Evolutionary conservation across 2,329 filamentous ascomycete species (phyloP).

Genomic region (Pleoardoris graminearum): DNA sequence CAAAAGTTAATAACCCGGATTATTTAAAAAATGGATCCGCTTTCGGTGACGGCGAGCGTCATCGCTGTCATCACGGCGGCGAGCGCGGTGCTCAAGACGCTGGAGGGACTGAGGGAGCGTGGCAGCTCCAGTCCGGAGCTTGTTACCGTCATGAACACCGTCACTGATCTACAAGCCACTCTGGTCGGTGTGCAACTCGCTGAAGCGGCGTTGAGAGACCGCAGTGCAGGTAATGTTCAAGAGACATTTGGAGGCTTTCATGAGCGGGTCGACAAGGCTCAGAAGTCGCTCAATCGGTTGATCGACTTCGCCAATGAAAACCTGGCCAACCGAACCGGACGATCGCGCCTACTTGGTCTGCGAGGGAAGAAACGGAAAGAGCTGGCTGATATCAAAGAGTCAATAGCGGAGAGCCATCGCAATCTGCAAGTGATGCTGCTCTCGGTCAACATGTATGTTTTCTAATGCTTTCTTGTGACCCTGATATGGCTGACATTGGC

Average conservation of each 20-base stretch:
- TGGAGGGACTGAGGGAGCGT: neutral
- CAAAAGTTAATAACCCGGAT: too few relatives aligned
- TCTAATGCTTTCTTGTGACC: neutral
- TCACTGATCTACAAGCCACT: conserved; percentile 7
- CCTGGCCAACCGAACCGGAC: neutral
- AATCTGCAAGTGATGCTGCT: conserved; percentile 5
- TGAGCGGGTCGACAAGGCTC: neutral
- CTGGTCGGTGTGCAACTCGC: neutral
- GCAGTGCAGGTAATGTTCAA: neutral
- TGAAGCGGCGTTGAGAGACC: neutral
- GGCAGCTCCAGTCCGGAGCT: neutral
- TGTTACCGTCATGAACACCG: conserved; percentile 3
- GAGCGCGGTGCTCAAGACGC: neutral
- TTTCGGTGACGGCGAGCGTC: conserved; percentile 9
- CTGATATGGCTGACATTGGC: neutral
- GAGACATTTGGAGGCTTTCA: neutral
- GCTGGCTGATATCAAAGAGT: neutral
- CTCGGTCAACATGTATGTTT: conserved; percentile 2
- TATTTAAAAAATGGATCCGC: conserved; percentile 11
- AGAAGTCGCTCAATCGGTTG: neutral
- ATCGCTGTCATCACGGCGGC: neutral
- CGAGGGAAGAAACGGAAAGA: conserved; percentile 1
- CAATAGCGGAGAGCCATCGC: neutral
- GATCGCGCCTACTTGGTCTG: neutral
- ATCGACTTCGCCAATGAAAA: neutral